Evolutionary conservation across 1,139 yeast genomes (phyloP), one percentile per base, ranked within the genome.

Genomic region (Yamadazyma triangularis): DNA sequence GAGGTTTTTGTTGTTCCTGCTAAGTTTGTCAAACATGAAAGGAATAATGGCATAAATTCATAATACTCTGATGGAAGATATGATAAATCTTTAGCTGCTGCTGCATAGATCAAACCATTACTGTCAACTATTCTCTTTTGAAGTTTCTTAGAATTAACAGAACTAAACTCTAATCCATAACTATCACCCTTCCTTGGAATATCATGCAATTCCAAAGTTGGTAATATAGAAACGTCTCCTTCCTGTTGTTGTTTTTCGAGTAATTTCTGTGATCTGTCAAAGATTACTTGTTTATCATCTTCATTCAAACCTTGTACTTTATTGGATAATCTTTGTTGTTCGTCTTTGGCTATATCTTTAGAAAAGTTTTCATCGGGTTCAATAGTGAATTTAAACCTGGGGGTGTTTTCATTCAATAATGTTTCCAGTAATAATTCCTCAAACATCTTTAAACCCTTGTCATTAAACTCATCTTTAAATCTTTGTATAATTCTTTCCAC

Each of bases 191-290:
- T 52, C 39, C 76, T 66, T 20, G 87, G 72, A 33, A 91, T 91
- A 54, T 93, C 98, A 2, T 53, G 50, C 13, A 85, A 67, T 13
- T 77, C 64, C 36, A 91, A 68, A 2, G 95, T 75, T 10, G 98
- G 97, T 40, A 91, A 65, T 21, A 83, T 77, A 9, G 87, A 77
- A 3, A 83, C 62, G 52, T 91, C 93, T 44, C 87, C 95, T 19
- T 64, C 63, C 33, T 70, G 70, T 31, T 75, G 67, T 53, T 88
- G 96, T 28, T 72, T 77, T 33, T 74, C 70, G 2, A 78, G 70
- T 25, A 88, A 61, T 16, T 64, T 58, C 24, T 70, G 42, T 4
- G 93, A 89, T 36, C 87, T 67, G 13, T 75, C 61, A 42, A 58
- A 74, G 13, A 89, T 74, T 3, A 67, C 50, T n/a, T 70, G 58